These are phyloP conservation scores for Pisolithus microcarpus DNA, from an alignment of 768 basidiomycete genomes.

Conservation along the genomic window DNA sequence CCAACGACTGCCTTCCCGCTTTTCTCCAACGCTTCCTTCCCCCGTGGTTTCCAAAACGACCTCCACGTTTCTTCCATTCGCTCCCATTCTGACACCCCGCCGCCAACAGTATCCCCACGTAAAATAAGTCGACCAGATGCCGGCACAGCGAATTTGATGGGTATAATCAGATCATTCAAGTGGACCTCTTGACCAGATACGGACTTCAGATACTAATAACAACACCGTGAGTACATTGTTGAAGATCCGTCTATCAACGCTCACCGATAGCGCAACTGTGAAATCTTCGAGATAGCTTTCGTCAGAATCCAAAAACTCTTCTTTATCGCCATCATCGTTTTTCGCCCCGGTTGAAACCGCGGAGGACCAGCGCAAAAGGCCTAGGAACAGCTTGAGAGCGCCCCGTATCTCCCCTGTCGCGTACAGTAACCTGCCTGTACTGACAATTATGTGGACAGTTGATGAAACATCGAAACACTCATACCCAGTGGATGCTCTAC, in stretches of 20 bases:
- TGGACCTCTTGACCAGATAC: slow-evolving; percentile 42
- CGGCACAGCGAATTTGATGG: slow-evolving; percentile 58
- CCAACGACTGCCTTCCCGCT: slow-evolving; percentile 55
- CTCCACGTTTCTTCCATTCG: slow-evolving; percentile 61
- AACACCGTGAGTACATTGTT: not conserved
- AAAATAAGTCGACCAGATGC: slow-evolving; percentile 53
- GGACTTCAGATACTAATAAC: slow-evolving; percentile 59
- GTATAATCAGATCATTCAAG: slow-evolving; percentile 47
- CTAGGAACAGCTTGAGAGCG: slow-evolving; percentile 74
- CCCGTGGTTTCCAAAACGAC: slow-evolving; percentile 47
- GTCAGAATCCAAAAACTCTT: slow-evolving; percentile 39
- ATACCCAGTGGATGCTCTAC: slow-evolving; percentile 77
- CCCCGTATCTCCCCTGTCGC: slow-evolving; percentile 78
- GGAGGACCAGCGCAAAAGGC: slow-evolving; percentile 51
- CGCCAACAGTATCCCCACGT: slow-evolving; percentile 40
- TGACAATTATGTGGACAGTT: slow-evolving; percentile 6
- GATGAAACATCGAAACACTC: slow-evolving; percentile 3
- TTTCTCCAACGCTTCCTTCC: slow-evolving; percentile 47
- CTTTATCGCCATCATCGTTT: slow-evolving; percentile 16
- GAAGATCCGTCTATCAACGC: not conserved
- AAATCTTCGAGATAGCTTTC: slow-evolving; percentile 84
- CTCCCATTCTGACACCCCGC: slow-evolving; percentile 49
- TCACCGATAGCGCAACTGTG: slow-evolving; percentile 73
- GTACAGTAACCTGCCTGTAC: slow-evolving; percentile 74
- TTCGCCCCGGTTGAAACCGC: slow-evolving; percentile 14